Base-by-base conservation (phyloP, 106 monocot genomes). In the Dioscorea dumetorum region DNA sequence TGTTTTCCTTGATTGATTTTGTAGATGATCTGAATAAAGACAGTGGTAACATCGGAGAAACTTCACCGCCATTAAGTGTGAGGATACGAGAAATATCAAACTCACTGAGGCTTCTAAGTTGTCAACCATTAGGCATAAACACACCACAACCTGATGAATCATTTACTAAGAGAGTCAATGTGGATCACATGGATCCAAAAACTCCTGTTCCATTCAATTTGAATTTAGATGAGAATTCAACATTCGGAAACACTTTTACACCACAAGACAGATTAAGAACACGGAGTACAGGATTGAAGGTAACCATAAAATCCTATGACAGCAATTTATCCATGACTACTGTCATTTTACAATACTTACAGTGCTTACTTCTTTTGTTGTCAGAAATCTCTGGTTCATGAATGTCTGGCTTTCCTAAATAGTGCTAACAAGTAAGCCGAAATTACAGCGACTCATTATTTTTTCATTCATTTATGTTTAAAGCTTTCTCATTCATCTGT, bases 391-490 rank as follows among this genome's bases (percentile, higher is more conserved):
- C 52, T 86, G 34, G 70, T 70, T 12, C 62, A 86, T 22, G 86
- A 86, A 18, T 82, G 75, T 21, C 63, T 86, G 24, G 12, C 60
- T 35, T 79, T 82, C 22, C 60, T 81, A 14, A 85, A 85, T 18
- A 74, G 67, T 68, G 81, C 85, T 14, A 85, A 56, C 69, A 79
- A 82, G 86, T 86, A 72, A 82, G 86, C 41, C 48, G 23, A 20
- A 32, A 56, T 2, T 58, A 10, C 24, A 21, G 11, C 53, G 12
- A 21, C 2, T 24, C 5, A 48, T 22, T 63, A 0, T 0, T 9
- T 22, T 18, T 8, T 16, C 9, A 22, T 50, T 41, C 14, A 33
- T 4, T 33, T 14, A 16, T 31, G 19, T 31, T 12, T 54, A 31
- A 17, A 28, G 28, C 28, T 28, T 28, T 41, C 41, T 41, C 41